Base-by-base conservation (phyloP, 108 stramenopile species). In the Cylindrotheca fusiformis region DNA sequence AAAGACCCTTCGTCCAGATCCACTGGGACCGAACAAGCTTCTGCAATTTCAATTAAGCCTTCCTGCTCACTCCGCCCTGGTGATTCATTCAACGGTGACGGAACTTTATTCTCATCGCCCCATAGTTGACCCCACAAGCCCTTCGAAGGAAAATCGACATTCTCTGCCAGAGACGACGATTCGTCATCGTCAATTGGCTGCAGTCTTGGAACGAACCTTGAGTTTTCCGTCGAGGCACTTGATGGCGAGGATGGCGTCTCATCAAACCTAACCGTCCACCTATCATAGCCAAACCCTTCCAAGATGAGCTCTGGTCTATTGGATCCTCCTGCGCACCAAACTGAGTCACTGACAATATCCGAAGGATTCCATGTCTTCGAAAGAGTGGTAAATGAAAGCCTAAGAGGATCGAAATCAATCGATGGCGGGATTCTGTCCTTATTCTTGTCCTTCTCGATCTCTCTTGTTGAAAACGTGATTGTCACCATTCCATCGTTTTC, bases 1-100 rank as follows among this genome's bases (percentile, higher is more conserved):
- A 83, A 83, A 1, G 82, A 67, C 48, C 78, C 78, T 63, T 83
- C 82, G 30, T 83, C 82, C 44, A 83, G 25, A 69, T 83, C 82
- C 32, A 83, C 68, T 25, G 82, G 82, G 24, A 83, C 71, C 22
- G 62, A 65, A 55, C 71, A 76, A 20, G 47, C 58, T 8, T 74
- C 67, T 2, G 71, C 75, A 17, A 79, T 41, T 49, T 69, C 31
- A 26, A 75, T 22, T 24, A 78, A 28, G 17, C 75, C 78, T 49
- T 83, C 77, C 0, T 71, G 64, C 10, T 58, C 67, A 26, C 51
- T 55, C 6, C 10, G 10, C 14, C 14, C 36, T 41, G 36, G 36
- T 29, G 36, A 41, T 14, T 6, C 36, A 41, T 64, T 57, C 10
- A 57, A 26, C n/a, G 71, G 67, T 51, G 46, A 48, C 27, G 71